These are phyloP conservation scores for Beauveria bassiana DNA, from an alignment of 2,329 filamentous ascomycete species.

Conservation along the genomic window DNA sequence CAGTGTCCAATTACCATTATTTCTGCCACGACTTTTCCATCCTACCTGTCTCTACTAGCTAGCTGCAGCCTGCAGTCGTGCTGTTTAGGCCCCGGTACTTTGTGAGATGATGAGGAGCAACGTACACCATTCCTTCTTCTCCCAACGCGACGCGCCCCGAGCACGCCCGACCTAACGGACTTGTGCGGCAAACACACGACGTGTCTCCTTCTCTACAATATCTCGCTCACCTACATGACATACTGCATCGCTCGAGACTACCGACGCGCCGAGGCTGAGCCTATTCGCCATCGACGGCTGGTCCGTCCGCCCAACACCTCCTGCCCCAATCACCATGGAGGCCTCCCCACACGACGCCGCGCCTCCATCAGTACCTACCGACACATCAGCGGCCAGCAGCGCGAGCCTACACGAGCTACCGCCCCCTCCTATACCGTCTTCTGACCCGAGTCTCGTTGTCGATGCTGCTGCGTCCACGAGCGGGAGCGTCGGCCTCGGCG, in stretches of 20 bases:
- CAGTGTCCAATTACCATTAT: neutral
- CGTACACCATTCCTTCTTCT: neutral
- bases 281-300: neutral
- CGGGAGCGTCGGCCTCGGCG: neutral
- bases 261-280: neutral
- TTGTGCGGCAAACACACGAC: neutral
- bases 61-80: neutral
- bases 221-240: neutral
- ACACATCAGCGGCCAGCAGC: neutral
- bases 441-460: constrained; percentile 27
- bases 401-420: constrained; percentile 23
- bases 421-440: constrained; percentile 35
- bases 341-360: neutral
- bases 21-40: neutral
- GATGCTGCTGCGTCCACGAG: neutral
- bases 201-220: too few species aligned
- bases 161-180: neutral
- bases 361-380: neutral
- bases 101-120: neutral
- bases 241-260: neutral
- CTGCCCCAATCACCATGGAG: neutral
- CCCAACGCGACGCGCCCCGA: constrained; percentile 4
- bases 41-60: neutral
- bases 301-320: neutral
- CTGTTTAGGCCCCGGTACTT: neutral